A percentile compares a stretch with the other conserved stretches of the same genome.
Conservation (phyloP, 352 stramenopile species). For the Phytopythium montanum region DNA sequence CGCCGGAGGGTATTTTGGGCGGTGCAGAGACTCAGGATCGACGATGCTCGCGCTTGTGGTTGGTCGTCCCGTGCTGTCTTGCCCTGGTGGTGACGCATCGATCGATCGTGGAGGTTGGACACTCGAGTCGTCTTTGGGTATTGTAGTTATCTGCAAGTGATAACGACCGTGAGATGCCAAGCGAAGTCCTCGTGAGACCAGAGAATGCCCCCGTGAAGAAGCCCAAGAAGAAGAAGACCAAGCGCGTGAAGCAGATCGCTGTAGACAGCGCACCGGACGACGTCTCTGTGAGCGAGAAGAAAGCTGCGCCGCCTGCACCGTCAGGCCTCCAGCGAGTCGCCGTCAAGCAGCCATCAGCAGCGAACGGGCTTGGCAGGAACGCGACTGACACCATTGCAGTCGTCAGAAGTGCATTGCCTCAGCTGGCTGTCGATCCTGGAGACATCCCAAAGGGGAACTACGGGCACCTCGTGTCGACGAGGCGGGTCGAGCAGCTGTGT, state of each 20-base stretch:
- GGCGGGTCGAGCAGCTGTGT: conserved; percentile 44
- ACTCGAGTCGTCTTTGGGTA: not conserved
- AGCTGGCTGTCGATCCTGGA: conserved; percentile 2
- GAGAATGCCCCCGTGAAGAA: conserved; percentile 17
- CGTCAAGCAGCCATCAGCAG: conserved; percentile 2
- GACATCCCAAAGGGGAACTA: conserved; percentile 44
- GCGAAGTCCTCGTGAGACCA: not conserved
- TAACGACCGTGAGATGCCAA: not conserved
- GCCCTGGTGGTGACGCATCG: not conserved
- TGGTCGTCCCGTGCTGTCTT: too few relatives aligned
- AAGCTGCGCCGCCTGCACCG: not conserved
- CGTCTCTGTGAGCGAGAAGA: not conserved
- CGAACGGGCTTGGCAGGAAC: not conserved
- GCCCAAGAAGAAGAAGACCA: conserved; percentile 6
- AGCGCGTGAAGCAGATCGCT: not conserved
- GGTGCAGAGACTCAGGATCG: not conserved
- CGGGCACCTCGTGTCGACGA: conserved; percentile 44
- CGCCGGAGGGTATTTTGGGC: conserved; percentile 1
- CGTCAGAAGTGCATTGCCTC: not conserved
- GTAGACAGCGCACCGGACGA: not conserved
- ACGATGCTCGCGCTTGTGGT: not conserved
- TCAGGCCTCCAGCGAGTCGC: not conserved
- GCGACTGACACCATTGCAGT: not conserved
- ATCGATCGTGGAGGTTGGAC: not conserved
- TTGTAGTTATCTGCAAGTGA: not conserved